These are phyloP conservation scores for Eucalyptus cloeziana DNA, from an alignment of 345 rosid species.

Conservation along the genomic window DNA sequence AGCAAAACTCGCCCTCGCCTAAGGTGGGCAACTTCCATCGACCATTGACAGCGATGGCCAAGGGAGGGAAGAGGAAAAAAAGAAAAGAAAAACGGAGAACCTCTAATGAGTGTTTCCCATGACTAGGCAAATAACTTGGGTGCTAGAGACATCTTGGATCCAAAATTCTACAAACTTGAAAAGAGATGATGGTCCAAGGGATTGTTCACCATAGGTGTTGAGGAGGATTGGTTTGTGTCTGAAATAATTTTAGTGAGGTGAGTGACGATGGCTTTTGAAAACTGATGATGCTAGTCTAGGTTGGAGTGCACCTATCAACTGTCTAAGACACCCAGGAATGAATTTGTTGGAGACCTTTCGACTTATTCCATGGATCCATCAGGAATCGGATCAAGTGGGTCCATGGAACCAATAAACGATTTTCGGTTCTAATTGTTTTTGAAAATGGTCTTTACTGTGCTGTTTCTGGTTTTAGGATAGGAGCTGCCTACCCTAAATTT, in stretches of 20 bases:
- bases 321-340: fast-evolving
- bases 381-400: fast-evolving
- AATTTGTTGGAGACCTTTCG: neutral
- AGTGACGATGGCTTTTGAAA: neutral
- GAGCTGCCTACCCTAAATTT: too few relatives aligned
- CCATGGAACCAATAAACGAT: too few relatives aligned
- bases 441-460: too few relatives aligned
- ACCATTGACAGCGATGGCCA: fast-evolving
- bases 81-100: neutral
- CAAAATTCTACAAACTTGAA: too few relatives aligned
- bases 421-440: fast-evolving
- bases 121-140: neutral
- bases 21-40: fast-evolving
- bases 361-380: fast-evolving
- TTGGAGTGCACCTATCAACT: neutral
- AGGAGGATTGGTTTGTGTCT: neutral
- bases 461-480: too few relatives aligned
- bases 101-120: neutral
- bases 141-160: too few relatives aligned
- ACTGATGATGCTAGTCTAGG: fast-evolving
- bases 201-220: neutral
- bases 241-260: fast-evolving
- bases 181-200: neutral
- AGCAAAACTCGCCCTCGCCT: too few relatives aligned
- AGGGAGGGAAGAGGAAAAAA: too few relatives aligned